A percentile compares a stretch with the other conserved stretches of the same genome.
phyloP scores from a whole-genome alignment of 495 filamentous ascomycete genomes.

The Daldinia vernicosa region DNA sequence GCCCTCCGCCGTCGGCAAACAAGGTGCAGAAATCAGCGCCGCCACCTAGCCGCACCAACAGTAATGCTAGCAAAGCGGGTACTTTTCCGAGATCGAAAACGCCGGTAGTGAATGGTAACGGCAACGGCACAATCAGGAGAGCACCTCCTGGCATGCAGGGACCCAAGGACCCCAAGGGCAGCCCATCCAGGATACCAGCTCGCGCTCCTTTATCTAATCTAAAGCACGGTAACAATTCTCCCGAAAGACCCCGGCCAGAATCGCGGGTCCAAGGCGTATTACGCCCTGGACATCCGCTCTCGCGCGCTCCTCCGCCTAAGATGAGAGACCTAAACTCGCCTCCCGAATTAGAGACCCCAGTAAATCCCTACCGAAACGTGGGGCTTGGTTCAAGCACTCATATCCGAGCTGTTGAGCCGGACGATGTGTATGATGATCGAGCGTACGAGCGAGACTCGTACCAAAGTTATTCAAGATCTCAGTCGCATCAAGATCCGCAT shows the following conservation, averaged over 20 bases:
- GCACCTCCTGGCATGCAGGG: constrained; percentile 34
- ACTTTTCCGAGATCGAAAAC: constrained; percentile 72
- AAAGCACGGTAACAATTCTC: constrained; percentile 82
- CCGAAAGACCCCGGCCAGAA: constrained; percentile 70
- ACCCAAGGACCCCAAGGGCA: constrained; percentile 51
- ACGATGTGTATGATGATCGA: constrained; percentile 85
- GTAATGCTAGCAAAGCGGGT: constrained; percentile 49
- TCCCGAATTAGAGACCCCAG: constrained; percentile 71
- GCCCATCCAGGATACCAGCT: constrained; percentile 83
- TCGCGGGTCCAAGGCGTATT: constrained; percentile 50
- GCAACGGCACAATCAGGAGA: constrained; percentile 44
- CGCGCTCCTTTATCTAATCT: constrained; percentile 82
- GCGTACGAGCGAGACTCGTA: constrained; percentile 38
- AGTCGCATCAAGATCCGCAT: constrained; percentile 48
- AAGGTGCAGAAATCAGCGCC: constrained; percentile 52
- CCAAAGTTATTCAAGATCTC: constrained; percentile 31
- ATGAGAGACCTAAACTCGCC: constrained; percentile 83
- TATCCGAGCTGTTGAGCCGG: constrained; percentile 80
- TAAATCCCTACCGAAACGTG: constrained; percentile 66
- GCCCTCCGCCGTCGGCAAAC: constrained; percentile 60
- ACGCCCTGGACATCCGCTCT: constrained; percentile 56
- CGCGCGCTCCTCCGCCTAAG: constrained; percentile 79
- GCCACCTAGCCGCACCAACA: constrained; percentile 51
- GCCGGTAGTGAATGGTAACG: constrained; percentile 54
- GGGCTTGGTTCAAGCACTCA: constrained; percentile 72